Evolutionary conservation across 176 grass and related monocot species (phyloP).

Genomic region (Ensete glaucum): DNA sequence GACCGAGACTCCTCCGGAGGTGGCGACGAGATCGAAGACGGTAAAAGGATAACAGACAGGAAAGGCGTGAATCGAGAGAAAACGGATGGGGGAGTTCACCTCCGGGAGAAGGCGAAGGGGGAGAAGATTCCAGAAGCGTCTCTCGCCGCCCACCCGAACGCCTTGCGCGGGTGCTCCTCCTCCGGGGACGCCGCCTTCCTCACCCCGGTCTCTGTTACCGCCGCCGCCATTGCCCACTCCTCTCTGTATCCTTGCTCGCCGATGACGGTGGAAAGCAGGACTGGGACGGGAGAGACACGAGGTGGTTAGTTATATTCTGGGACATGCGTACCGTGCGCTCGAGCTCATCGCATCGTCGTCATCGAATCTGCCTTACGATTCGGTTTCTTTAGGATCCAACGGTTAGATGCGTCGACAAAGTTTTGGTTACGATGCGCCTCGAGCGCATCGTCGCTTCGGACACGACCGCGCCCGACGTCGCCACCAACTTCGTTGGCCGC

Average conservation of each 20-base stretch:
- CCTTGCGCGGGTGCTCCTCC: constrained; percentile 7
- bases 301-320: no score
- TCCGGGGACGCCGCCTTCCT: constrained; percentile 3
- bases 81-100: background rate
- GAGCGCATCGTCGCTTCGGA: no score
- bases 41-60: background rate
- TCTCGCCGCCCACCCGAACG: constrained; percentile 14
- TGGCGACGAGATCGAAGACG: background rate
- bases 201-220: background rate
- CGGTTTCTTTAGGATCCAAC: background rate
- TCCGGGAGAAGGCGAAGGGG: constrained; percentile 11
- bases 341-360: no score
- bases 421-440: no score
- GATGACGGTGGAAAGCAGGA: no score
- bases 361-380: background rate
- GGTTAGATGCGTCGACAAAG: no score
- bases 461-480: no score
- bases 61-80: background rate
- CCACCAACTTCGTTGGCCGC: no score
- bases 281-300: no score
- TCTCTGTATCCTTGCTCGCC: no score
- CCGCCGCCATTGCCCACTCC: background rate
- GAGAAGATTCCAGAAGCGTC: constrained; percentile 12
- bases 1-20: background rate
- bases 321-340: no score